A percentile compares a stretch with the other conserved stretches of the same genome.
These are phyloP conservation scores for Penicillium italicum DNA, from an alignment of 2,329 filamentous ascomycete species.

Conservation along the genomic window DNA sequence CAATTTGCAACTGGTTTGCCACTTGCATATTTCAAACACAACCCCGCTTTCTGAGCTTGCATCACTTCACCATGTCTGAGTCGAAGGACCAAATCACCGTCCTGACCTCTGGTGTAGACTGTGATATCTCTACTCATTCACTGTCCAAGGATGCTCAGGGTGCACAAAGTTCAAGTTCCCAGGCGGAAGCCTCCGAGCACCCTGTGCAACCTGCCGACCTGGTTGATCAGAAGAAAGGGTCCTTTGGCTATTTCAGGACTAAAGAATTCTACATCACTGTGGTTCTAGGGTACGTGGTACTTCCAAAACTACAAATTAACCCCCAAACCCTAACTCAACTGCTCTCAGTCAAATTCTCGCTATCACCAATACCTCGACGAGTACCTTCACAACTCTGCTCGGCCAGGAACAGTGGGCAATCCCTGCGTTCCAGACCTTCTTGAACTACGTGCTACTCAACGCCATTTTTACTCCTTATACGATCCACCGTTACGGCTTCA, in stretches of 20 bases:
- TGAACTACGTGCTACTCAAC: conserved; percentile 86
- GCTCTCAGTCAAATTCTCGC: conserved; percentile 67
- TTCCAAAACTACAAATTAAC: neutral
- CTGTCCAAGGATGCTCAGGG: conserved; percentile 20
- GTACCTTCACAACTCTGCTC: conserved; percentile 82
- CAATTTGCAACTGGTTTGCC: conserved; percentile 10
- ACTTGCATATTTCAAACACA: neutral
- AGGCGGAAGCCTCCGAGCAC: conserved; percentile 18
- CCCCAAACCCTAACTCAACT: conserved; percentile 1
- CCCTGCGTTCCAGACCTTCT: conserved; percentile 91
- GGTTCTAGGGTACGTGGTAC: conserved; percentile 58
- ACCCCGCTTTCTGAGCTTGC: conserved; percentile 14
- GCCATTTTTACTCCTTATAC: conserved; percentile 77
- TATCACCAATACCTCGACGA: conserved; percentile 86
- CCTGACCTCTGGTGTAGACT: conserved; percentile 18
- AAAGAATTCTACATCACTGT: conserved; percentile 85
- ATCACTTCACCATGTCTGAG: conserved; percentile 25
- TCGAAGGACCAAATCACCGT: conserved; percentile 25
- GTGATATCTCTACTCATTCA: conserved; percentile 11
- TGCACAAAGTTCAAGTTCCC: conserved; percentile 9
- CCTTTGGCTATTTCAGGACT: conserved; percentile 71
- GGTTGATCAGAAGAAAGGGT: conserved; percentile 46
- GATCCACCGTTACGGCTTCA: conserved; percentile 72
- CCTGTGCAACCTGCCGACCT: conserved; percentile 31
- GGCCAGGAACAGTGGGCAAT: conserved; percentile 67